Evolutionary conservation across 345 rosid genomes (phyloP), one percentile per base, ranked within the genome.

Genomic region (Gynandropsis gynandra): DNA sequence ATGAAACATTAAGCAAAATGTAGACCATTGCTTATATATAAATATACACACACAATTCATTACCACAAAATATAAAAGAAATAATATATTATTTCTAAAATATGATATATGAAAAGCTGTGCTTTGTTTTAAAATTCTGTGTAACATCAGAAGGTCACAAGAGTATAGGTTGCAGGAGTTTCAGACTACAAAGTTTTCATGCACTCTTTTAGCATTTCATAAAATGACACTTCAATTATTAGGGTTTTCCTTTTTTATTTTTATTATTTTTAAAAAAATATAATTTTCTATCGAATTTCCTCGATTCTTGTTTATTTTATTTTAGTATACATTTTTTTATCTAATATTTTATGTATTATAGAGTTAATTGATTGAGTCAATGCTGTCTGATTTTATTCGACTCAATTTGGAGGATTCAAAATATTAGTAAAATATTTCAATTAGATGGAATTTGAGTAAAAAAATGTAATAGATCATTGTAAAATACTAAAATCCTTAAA

Each of bases 331-430:
- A 11, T 5, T 6, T 4, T 42, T 56, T 56, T 16, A 8, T n/a
- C 41, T 42, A 65, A n/a, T n/a, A n/a, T n/a, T 24, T 48, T 16
- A 59, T 48, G 36, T 47, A 59, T 47, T 52, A 53, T 8, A 24
- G 65, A 59, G 54, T 47, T 59, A 50, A 66, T 59, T 42, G 56
- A 47, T 5, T 2, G 29, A 5, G 5, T 24, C 29, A 5, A 47
- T 19, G 47, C 16, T 36, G 65, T 47, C n/a, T 59, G 56, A 58
- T 65, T 59, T n/a, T n/a, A n/a, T n/a, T n/a, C n/a, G n/a, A n/a
- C n/a, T n/a, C n/a, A n/a, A n/a, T n/a, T n/a, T n/a, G n/a, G n/a
- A n/a, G n/a, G n/a, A n/a, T n/a, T n/a, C n/a, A n/a, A n/a, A n/a
- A n/a, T n/a, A n/a, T n/a, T n/a, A n/a, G n/a, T n/a, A n/a, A n/a